These are phyloP conservation scores for Aureobasidium sp. DNA, from an alignment of 2,329 filamentous ascomycete species.

Conservation along the genomic window DNA sequence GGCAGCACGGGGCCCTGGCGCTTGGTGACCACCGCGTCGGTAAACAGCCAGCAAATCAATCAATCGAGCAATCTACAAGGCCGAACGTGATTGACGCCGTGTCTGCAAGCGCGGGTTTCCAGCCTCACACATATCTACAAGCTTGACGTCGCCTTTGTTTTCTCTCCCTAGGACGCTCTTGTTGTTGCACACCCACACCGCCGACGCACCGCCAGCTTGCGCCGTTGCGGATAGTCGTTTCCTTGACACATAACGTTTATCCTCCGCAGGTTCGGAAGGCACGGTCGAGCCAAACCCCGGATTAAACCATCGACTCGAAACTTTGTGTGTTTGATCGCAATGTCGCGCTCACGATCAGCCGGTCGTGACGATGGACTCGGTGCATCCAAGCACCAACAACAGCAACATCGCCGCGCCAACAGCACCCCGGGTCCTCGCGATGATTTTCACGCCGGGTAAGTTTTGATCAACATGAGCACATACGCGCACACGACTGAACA, in stretches of 20 bases:
- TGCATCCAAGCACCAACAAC: not conserved
- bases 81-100: not conserved
- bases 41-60: slow-evolving; percentile 3
- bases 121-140: not conserved
- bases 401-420: slow-evolving; percentile 7
- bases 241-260: slow-evolving; percentile 9
- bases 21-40: not conserved
- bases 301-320: not conserved
- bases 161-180: not conserved
- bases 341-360: not conserved
- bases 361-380: not conserved
- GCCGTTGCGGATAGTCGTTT: slow-evolving; percentile 12
- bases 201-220: not conserved
- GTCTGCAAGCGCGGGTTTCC: not conserved
- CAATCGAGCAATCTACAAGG: slow-evolving; percentile 4
- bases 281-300: not conserved
- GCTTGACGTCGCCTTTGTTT: slow-evolving; percentile 1
- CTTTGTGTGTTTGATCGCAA: not conserved
- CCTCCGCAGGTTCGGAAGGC: slow-evolving; percentile 8
- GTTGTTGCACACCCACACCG: not conserved
- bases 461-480: not conserved
- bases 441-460: slow-evolving; percentile 1
- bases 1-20: not conserved
- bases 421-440: not conserved
- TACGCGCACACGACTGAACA: not conserved